Conservation (phyloP, 2,329 filamentous ascomycete species). For the Verticillium isaacii region DNA sequence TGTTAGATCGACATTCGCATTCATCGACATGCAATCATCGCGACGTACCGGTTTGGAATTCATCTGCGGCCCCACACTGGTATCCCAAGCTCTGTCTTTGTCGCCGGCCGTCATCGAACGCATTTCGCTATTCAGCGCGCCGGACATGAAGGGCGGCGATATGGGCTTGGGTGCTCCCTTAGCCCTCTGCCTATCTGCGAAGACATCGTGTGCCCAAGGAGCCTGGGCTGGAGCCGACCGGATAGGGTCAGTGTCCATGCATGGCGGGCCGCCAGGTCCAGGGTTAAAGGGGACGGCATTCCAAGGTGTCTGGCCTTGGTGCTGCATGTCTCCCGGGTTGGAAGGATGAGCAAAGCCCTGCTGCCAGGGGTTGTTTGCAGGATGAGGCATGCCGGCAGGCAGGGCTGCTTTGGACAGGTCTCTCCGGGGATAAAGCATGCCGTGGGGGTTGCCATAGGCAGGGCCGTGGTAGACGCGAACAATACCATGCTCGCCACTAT, state of each 20-base stretch:
- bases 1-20: background rate
- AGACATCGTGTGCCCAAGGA: background rate
- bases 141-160: background rate
- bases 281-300: background rate
- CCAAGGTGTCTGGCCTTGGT: slow-evolving; percentile 9
- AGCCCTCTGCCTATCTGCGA: background rate
- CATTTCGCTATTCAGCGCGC: background rate
- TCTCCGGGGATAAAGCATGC: slow-evolving; percentile 39
- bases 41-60: background rate
- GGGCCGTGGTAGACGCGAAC: slow-evolving; percentile 55
- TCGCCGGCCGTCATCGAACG: background rate
- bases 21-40: background rate
- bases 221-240: background rate
- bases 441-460: slow-evolving; percentile 46
- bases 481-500: slow-evolving; percentile 45
- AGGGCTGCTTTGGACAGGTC: slow-evolving; percentile 24
- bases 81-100: slow-evolving; percentile 8
- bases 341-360: slow-evolving; percentile 28
- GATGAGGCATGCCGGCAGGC: slow-evolving; percentile 38
- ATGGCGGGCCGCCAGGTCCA: slow-evolving; percentile 6
- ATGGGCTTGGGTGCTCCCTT: background rate
- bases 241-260: background rate
- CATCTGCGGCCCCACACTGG: background rate
- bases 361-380: slow-evolving; percentile 36
- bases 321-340: slow-evolving; percentile 9